These are phyloP conservation scores for Kodamaea suecica DNA, from an alignment of 1,139 yeast genomes.

Conservation along the genomic window DNA sequence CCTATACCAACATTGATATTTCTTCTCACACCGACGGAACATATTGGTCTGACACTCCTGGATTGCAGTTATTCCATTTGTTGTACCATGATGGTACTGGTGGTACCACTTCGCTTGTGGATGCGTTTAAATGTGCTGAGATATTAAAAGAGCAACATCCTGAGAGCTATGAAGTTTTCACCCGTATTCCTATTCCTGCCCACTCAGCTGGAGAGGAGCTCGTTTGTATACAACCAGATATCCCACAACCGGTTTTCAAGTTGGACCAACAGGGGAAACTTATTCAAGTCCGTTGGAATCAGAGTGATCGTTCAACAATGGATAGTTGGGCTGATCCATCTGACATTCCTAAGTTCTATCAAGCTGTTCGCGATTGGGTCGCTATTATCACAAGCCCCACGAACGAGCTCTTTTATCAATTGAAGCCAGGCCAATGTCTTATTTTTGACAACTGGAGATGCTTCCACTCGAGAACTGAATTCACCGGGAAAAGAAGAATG, in stretches of 20 bases:
- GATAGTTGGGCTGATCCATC: slow-evolving; percentile 52
- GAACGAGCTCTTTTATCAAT: slow-evolving; percentile 55
- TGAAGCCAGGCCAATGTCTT: slow-evolving; percentile 66
- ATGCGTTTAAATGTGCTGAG: slow-evolving; percentile 64
- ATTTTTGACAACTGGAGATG: slow-evolving; percentile 79
- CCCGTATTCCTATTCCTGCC: slow-evolving; percentile 59
- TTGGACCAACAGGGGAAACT: slow-evolving; percentile 54
- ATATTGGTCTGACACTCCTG: slow-evolving; percentile 77
- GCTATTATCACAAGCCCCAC: slow-evolving; percentile 48
- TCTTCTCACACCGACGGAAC: slow-evolving; percentile 76
- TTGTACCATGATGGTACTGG: slow-evolving; percentile 66
- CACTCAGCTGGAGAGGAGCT: slow-evolving; percentile 75
- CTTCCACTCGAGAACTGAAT: slow-evolving; percentile 67
- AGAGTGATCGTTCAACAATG: slow-evolving; percentile 69
- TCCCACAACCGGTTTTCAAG: slow-evolving; percentile 60
- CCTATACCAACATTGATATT: slow-evolving; percentile 68
- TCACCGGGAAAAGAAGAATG: slow-evolving; percentile 68
- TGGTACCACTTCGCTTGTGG: slow-evolving; percentile 71
- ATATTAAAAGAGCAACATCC: slow-evolving; percentile 48
- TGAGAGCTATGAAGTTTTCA: slow-evolving; percentile 52
- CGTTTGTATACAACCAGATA: slow-evolving; percentile 63
- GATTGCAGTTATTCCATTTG: slow-evolving; percentile 68
- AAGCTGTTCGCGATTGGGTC: slow-evolving; percentile 60
- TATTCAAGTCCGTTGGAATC: slow-evolving; percentile 73
- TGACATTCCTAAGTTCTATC: slow-evolving; percentile 57